Percentiles rank a stretch among this genome's conserved stretches.
Evolutionary conservation across 106 monocot genomes (phyloP).

Genomic region (Narthecium ossifragum): DNA sequence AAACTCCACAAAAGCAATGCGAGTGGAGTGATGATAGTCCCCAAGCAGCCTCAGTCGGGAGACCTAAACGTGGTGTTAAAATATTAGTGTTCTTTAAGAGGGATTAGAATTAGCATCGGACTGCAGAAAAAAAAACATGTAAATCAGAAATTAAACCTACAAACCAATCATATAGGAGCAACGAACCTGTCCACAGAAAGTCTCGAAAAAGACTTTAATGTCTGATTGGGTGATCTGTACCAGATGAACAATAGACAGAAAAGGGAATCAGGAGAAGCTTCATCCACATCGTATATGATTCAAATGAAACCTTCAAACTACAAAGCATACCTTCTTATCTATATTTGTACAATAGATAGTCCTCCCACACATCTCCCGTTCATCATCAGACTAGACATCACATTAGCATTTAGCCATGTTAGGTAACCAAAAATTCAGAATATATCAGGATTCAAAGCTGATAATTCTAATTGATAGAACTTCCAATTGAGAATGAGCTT

Average conservation of each 20-base stretch:
- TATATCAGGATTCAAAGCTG: neutral
- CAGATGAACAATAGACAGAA: neutral
- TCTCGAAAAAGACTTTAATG: slow-evolving; percentile 39
- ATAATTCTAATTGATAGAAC: neutral
- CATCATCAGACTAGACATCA: slow-evolving; percentile 38
- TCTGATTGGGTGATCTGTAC: slow-evolving; percentile 31
- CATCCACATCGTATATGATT: too few relatives aligned
- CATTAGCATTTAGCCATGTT: neutral
- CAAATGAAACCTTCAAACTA: too few relatives aligned
- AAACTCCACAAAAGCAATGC: slow-evolving; percentile 46
- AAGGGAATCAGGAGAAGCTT: neutral
- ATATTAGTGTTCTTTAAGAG: neutral
- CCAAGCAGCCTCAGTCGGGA: slow-evolving; percentile 37
- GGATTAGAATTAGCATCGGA: neutral
- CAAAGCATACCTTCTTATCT: slow-evolving; percentile 35
- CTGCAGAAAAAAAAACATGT: neutral
- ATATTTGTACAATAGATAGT: slow-evolving; percentile 55
- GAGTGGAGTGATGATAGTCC: slow-evolving; percentile 40
- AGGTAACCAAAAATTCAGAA: neutral
- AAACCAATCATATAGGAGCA: neutral
- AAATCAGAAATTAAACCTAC: neutral
- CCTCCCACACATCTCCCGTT: slow-evolving; percentile 38
- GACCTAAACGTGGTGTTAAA: neutral
- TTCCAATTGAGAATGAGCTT: neutral
- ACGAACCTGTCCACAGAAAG: slow-evolving; percentile 35